Evolutionary conservation across 2,329 filamentous ascomycete genomes (phyloP).

Genomic region (Cordyceps pruinosa): DNA sequence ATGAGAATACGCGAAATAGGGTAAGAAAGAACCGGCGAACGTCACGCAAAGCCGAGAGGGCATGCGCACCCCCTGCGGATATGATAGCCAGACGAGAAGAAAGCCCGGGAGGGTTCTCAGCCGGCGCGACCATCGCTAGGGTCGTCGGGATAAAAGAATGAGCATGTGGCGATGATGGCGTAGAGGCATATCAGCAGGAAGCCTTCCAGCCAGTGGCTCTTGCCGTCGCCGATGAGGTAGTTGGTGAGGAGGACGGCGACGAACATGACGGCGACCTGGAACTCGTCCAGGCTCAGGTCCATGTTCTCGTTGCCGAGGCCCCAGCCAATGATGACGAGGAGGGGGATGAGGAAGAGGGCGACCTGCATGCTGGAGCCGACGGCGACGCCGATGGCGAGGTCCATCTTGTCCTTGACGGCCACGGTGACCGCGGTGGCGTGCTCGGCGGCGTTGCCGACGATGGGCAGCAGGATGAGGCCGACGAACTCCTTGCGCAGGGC

Average conservation of each 20-base stretch:
- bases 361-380: constrained; percentile 78
- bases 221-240: constrained; percentile 76
- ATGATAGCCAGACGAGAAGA: too few species aligned
- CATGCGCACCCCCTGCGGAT: too few species aligned
- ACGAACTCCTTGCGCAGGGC: constrained; percentile 66
- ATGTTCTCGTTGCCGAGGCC: constrained; percentile 63
- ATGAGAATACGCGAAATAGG: too few species aligned
- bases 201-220: constrained; percentile 78
- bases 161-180: constrained; percentile 65
- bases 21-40: too few species aligned
- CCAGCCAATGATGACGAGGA: constrained; percentile 74
- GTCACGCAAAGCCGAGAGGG: too few species aligned
- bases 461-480: constrained; percentile 71
- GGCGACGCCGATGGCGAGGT: constrained; percentile 72
- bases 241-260: constrained; percentile 75
- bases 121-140: not conserved
- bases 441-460: constrained; percentile 78
- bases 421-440: constrained; percentile 76
- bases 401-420: constrained; percentile 79
- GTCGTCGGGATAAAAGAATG: constrained; percentile 34
- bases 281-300: constrained; percentile 80
- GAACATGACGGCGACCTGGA: constrained; percentile 81
- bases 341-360: constrained; percentile 68
- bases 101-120: too few species aligned
- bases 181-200: constrained; percentile 70